These are phyloP conservation scores for Gracilaria vermiculophylla DNA, from an alignment of 23 red algal species.

Conservation along the genomic window DNA sequence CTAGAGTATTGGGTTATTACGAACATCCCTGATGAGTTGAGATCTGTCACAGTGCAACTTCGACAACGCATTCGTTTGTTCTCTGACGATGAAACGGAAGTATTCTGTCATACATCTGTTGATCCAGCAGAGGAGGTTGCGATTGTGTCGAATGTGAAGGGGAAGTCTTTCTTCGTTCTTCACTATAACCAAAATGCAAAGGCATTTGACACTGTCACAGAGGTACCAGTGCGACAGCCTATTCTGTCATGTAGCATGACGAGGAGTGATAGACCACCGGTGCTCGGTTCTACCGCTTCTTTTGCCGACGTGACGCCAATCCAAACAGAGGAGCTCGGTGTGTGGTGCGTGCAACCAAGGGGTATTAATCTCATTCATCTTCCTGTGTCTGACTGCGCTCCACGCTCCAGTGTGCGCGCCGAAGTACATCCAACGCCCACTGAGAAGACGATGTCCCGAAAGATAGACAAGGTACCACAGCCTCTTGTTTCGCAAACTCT, in stretches of 20 bases:
- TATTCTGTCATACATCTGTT: conserved; percentile 35
- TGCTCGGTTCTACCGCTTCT: conserved; percentile 2
- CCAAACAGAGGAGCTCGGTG: conserved; percentile 58
- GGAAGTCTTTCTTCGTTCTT: conserved; percentile 55
- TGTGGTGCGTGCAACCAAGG: conserved; percentile 83
- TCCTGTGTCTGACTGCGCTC: conserved; percentile 43
- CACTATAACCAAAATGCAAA: conserved; percentile 37
- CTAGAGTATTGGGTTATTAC: conserved; percentile 51
- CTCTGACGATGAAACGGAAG: conserved; percentile 1
- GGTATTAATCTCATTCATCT: conserved; percentile 70
- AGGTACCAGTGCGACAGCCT: conserved; percentile 61
- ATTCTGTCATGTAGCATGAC: conserved; percentile 76
- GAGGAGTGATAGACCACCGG: conserved; percentile 13
- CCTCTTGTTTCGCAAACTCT: conserved; percentile 13
- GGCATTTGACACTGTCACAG: conserved; percentile 58
- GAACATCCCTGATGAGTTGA: conserved; percentile 12
- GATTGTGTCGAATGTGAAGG: conserved; percentile 32
- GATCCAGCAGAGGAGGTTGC: conserved; percentile 48
- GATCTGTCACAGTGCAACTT: conserved; percentile 34
- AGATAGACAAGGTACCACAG: conserved; percentile 35
- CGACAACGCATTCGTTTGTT: conserved; percentile 36
- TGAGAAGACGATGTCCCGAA: conserved; percentile 18
- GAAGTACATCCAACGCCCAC: conserved; percentile 44
- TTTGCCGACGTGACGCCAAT: neutral
- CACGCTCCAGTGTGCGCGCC: neutral